Percentiles rank a stretch among this genome's conserved stretches.
These are phyloP conservation scores for Hypoxylon sp. DNA, from an alignment of 2,329 filamentous ascomycete genomes.

Conservation along the genomic window DNA sequence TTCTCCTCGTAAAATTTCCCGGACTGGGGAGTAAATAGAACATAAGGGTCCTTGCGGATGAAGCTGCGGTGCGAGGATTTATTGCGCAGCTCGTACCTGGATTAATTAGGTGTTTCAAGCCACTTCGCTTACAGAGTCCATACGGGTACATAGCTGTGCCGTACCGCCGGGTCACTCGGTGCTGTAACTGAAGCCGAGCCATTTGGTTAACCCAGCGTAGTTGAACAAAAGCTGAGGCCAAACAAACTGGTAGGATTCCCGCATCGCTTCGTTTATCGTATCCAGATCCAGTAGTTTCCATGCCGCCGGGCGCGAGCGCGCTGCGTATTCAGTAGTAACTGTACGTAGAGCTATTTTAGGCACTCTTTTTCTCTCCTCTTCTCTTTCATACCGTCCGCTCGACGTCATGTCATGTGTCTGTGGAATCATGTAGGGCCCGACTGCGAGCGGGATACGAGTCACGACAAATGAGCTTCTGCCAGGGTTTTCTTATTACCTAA, in stretches of 20 bases:
- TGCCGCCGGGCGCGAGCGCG: not conserved
- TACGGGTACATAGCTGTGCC: constrained; percentile 11
- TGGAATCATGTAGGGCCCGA: constrained; percentile 5
- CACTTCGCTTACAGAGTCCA: constrained; percentile 6
- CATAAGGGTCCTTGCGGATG: not conserved
- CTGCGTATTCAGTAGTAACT: not conserved
- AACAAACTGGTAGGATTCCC: not conserved
- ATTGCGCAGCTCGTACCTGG: not conserved
- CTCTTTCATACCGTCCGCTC: not conserved
- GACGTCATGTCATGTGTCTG: constrained; percentile 26
- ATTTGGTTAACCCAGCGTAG: not conserved
- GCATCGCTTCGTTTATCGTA: constrained; percentile 11
- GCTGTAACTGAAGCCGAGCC: constrained; percentile 16
- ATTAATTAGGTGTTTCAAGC: not conserved
- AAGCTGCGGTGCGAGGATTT: not conserved
- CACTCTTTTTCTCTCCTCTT: not conserved
- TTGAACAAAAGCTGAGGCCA: constrained; percentile 1
- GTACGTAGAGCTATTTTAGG: constrained; percentile 2
- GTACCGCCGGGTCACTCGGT: constrained; percentile 24
- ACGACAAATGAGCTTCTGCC: constrained; percentile 10
- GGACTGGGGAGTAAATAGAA: not conserved
- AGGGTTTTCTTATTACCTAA: constrained; percentile 13
- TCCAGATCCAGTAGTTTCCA: constrained; percentile 12
- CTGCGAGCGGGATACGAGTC: not conserved
- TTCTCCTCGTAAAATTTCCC: not conserved